A percentile compares a stretch with the other conserved stretches of the same genome.
phyloP scores from a whole-genome alignment of 1,284 basidiomycete genomes.

The Ustilago vetiveriae region DNA sequence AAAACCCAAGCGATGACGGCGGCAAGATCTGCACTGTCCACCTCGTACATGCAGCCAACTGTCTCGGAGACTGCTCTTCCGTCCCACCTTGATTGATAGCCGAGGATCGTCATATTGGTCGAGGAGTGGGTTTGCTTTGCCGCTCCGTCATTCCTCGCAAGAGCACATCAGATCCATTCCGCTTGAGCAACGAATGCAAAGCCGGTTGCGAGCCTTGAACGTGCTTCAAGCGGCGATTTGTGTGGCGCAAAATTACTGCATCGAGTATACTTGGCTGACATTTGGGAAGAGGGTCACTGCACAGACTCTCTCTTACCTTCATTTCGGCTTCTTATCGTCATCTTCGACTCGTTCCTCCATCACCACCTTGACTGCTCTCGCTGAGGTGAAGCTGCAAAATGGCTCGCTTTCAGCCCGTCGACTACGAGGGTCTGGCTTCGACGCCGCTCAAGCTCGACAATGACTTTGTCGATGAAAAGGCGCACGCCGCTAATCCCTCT shows the following conservation, averaged over 20 bases:
- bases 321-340: no score
- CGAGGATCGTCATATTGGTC: background rate
- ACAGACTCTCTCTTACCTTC: no score
- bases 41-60: background rate
- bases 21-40: conserved; percentile 1
- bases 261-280: no score
- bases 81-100: background rate
- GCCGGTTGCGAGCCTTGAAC: background rate
- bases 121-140: no score
- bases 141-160: background rate
- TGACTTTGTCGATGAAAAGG: conserved; percentile 7
- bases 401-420: conserved; percentile 2
- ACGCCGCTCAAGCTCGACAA: conserved; percentile 15
- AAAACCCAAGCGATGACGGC: no score
- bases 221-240: background rate
- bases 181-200: background rate
- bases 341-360: no score
- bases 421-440: conserved; percentile 12
- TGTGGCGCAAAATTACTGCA: background rate
- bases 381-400: conserved; percentile 5
- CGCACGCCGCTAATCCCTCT: background rate
- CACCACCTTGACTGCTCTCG: no score
- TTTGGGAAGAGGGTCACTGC: no score
- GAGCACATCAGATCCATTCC: background rate
- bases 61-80: conserved; percentile 7